Evolutionary conservation across 208 protist species (phyloP).

Genomic region (Borovskyia barvae): DNA sequence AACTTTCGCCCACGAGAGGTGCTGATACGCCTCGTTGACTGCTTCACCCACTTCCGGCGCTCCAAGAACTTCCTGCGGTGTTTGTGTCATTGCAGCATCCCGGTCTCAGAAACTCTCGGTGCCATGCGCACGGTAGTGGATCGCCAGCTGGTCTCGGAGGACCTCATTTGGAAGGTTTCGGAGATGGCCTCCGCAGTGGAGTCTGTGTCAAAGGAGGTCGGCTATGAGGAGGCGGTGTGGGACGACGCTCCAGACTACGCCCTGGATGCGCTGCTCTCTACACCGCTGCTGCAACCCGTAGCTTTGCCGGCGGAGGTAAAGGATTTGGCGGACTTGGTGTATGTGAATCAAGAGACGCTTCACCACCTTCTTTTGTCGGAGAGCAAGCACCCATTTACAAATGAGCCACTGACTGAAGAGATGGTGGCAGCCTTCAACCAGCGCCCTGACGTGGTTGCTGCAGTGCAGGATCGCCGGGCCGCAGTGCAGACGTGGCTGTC

Average conservation of each 20-base stretch:
- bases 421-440: slow-evolving; percentile 82
- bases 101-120: slow-evolving; percentile 45
- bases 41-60: slow-evolving; percentile 73
- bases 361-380: slow-evolving; percentile 86
- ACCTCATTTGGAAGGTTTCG: slow-evolving; percentile 56
- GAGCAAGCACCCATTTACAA: slow-evolving; percentile 88
- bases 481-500: slow-evolving; percentile 63
- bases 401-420: slow-evolving; percentile 84
- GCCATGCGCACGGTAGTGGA: slow-evolving; percentile 60
- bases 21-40: slow-evolving; percentile 72
- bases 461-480: slow-evolving; percentile 46
- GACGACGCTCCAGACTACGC: slow-evolving; percentile 87
- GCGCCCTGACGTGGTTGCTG: slow-evolving; percentile 55
- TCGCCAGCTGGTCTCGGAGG: slow-evolving; percentile 66
- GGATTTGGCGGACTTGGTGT: slow-evolving; percentile 73
- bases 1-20: slow-evolving; percentile 78
- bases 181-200: slow-evolving; percentile 57
- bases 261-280: slow-evolving; percentile 77
- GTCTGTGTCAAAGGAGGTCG: slow-evolving; percentile 51
- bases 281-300: slow-evolving; percentile 73
- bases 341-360: slow-evolving; percentile 81
- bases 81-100: slow-evolving; percentile 77
- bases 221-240: slow-evolving; percentile 78
- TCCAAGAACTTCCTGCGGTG: slow-evolving; percentile 72
- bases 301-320: slow-evolving; percentile 83